Conservation (phyloP, 23 red algal genomes). For the Gracilaria vermiculophylla region DNA sequence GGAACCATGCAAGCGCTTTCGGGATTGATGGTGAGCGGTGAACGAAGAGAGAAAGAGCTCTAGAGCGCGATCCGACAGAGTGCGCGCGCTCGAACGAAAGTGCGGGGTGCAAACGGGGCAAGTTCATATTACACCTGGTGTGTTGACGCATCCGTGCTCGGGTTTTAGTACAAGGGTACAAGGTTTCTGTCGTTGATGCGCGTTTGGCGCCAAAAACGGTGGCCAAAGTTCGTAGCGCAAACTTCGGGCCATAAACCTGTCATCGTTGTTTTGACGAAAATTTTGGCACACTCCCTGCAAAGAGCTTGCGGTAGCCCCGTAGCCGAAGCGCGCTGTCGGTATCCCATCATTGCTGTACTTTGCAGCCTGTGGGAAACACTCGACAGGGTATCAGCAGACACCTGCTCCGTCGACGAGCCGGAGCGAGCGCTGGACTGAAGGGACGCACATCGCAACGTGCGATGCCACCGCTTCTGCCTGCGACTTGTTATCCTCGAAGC, state of each 20-base stretch:
- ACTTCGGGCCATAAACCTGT: too few relatives aligned
- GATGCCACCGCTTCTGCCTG: too few relatives aligned
- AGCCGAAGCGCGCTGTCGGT: neutral
- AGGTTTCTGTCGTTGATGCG: neutral
- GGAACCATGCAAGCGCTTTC: neutral
- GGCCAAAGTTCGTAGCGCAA: neutral
- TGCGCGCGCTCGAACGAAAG: too few relatives aligned
- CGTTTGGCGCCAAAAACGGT: conserved; percentile 8
- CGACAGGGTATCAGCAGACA: too few relatives aligned
- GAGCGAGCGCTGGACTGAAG: too few relatives aligned
- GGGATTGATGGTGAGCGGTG: neutral
- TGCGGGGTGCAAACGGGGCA: too few relatives aligned
- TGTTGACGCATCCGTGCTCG: neutral
- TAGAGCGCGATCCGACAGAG: neutral
- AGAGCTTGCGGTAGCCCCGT: neutral
- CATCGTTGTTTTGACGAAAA: too few relatives aligned
- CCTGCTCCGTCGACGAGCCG: too few relatives aligned
- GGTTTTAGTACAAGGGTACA: neutral
- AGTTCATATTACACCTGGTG: conserved; percentile 20
- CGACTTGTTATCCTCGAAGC: too few relatives aligned
- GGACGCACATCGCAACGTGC: too few relatives aligned
- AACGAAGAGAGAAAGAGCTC: neutral
- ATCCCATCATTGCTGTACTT: conserved; percentile 1
- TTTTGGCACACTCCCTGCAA: too few relatives aligned
- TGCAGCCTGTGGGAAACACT: too few relatives aligned